Evolutionary conservation across 179 eudicot species (phyloP).

Genomic region (Nepenthes alata): DNA sequence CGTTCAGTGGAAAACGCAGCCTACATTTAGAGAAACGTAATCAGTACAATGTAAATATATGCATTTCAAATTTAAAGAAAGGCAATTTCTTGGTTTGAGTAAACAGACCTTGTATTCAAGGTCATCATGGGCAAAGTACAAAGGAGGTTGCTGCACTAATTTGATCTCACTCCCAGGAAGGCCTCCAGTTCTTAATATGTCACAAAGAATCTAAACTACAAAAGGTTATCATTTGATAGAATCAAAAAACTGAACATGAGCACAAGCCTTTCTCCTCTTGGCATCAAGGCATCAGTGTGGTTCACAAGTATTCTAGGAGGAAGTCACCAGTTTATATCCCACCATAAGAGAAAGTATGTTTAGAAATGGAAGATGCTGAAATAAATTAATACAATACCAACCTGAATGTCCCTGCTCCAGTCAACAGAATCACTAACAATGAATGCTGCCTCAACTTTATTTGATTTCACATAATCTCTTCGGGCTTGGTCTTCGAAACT

Average conservation of each 20-base stretch:
- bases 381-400: constrained; percentile 9
- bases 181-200: constrained; percentile 84
- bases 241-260: background rate
- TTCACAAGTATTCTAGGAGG: background rate
- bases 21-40: constrained; percentile 33
- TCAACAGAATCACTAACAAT: constrained; percentile 87
- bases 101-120: constrained; percentile 77
- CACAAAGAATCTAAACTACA: constrained; percentile 75
- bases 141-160: constrained; percentile 51
- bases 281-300: background rate
- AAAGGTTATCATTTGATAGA: background rate
- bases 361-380: background rate
- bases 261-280: no score
- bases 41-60: constrained; percentile 9
- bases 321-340: background rate
- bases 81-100: background rate
- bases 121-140: constrained; percentile 90
- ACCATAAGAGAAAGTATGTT: background rate
- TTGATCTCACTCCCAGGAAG: constrained; percentile 61
- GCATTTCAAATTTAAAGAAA: background rate
- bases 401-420: constrained; percentile 99
- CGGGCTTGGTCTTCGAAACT: constrained; percentile 8
- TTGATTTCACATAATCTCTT: constrained; percentile 34
- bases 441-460: constrained; percentile 66
- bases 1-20: constrained; percentile 84